Evolutionary conservation across 164 flowering plant species (phyloP).

Genomic region (Magnolia officinalis): DNA sequence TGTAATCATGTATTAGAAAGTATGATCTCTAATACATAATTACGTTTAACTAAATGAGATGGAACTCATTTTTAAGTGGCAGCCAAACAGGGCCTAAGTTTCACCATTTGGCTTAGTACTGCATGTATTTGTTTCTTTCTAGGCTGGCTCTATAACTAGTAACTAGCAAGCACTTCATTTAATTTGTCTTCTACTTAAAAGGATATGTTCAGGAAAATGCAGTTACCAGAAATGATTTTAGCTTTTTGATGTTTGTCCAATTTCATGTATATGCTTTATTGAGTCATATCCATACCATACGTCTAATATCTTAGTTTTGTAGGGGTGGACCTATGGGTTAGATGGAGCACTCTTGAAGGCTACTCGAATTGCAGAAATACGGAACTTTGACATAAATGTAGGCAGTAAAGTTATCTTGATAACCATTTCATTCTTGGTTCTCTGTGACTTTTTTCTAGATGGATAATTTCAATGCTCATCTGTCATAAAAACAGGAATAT

Average conservation of each 20-base stretch:
- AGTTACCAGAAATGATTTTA: not conserved
- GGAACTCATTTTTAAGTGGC: too few species aligned
- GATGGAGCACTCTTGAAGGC: constrained; percentile 81
- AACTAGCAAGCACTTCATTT: too few species aligned
- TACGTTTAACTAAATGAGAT: too few species aligned
- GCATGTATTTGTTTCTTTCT: too few species aligned
- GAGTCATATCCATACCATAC: not conserved
- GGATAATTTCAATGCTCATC: constrained; percentile 14
- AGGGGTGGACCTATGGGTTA: constrained; percentile 97
- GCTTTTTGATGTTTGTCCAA: not conserved
- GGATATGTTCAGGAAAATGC: not conserved
- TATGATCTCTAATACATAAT: too few species aligned
- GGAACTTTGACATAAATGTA: constrained; percentile 61
- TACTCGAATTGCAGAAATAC: constrained; percentile 65
- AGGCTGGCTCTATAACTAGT: too few species aligned
- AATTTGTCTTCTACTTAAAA: not conserved
- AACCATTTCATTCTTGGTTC: not conserved
- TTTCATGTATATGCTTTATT: not conserved
- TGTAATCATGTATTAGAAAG: too few species aligned
- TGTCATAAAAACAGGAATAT: constrained; percentile 51
- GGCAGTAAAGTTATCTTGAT: constrained; percentile 15
- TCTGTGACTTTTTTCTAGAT: not conserved
- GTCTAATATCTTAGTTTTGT: constrained; percentile 5
- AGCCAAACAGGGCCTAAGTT: too few species aligned
- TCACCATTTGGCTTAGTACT: too few species aligned